Percentiles rank a stretch among this genome's conserved stretches.
These are phyloP conservation scores for Fusarium ramigenum DNA, from an alignment of 2,329 filamentous ascomycete species.

Conservation along the genomic window DNA sequence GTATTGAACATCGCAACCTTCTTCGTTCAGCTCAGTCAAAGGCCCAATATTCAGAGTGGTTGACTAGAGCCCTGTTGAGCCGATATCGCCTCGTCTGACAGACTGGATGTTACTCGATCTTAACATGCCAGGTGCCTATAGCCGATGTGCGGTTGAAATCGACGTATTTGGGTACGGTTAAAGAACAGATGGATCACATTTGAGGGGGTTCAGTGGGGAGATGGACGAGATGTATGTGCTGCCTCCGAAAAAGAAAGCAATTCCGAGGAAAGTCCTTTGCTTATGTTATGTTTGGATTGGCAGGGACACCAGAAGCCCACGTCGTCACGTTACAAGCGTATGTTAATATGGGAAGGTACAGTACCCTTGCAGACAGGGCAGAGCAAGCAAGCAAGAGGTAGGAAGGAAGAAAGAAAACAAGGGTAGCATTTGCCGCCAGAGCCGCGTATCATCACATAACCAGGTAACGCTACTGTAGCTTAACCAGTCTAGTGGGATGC, in stretches of 20 bases:
- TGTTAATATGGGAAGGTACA: conserved; percentile 4
- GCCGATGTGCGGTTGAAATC: conserved; percentile 11
- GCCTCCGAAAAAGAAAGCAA: conserved; percentile 19
- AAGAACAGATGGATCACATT: conserved; percentile 13
- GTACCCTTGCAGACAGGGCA: background rate
- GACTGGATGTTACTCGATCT: conserved; percentile 4
- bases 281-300: background rate
- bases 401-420: background rate
- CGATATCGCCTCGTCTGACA: conserved; percentile 11
- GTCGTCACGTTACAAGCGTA: conserved; percentile 2
- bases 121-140: conserved; percentile 3
- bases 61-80: background rate
- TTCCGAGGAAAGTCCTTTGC: conserved; percentile 24
- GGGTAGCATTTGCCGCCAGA: conserved; percentile 37
- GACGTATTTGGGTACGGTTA: background rate
- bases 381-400: background rate
- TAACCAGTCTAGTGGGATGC: conserved; percentile 19
- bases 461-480: conserved; percentile 1
- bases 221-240: background rate
- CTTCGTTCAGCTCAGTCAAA: conserved; percentile 3
- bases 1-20: background rate
- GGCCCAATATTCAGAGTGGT: background rate
- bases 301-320: conserved; percentile 7
- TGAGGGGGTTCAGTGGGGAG: conserved; percentile 3
- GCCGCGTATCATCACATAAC: conserved; percentile 23